These are phyloP conservation scores for Aureoboletus auriporus DNA, from an alignment of 768 basidiomycete species.

Conservation along the genomic window DNA sequence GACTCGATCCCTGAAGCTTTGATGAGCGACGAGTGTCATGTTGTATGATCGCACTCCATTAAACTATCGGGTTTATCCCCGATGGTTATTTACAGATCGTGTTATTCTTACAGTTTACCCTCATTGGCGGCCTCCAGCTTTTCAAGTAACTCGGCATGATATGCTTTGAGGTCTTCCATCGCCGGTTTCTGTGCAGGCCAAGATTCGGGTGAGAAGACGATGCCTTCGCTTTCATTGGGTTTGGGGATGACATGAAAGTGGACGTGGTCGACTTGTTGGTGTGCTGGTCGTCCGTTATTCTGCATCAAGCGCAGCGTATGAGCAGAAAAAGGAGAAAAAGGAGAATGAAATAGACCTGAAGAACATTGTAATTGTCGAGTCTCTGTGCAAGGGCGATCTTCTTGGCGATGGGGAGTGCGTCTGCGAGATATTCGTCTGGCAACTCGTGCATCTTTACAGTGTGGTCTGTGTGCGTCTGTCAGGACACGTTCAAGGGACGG, in stretches of 20 bases:
- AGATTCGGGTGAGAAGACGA: constrained; percentile 50
- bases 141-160: constrained; percentile 13
- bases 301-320: constrained; percentile 14
- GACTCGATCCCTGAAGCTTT: too few relatives aligned
- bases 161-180: constrained; percentile 22
- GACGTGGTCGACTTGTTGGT: constrained; percentile 77
- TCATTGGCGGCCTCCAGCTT: constrained; percentile 11
- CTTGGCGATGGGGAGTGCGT: constrained; percentile 78
- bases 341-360: constrained; percentile 43
- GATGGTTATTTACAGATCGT: not conserved
- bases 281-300: constrained; percentile 69
- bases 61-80: not conserved
- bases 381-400: constrained; percentile 80
- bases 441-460: constrained; percentile 81
- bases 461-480: constrained; percentile 56
- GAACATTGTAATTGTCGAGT: constrained; percentile 79
- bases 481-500: not conserved
- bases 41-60: not conserved
- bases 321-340: too few relatives aligned
- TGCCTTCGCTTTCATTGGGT: constrained; percentile 64
- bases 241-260: constrained; percentile 97
- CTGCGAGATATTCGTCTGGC: constrained; percentile 78
- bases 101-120: constrained; percentile 13
- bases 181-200: constrained; percentile 46
- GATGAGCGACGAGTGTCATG: too few relatives aligned